Conservation (phyloP, 2,329 filamentous ascomycete species). For the Phoma sp. region DNA sequence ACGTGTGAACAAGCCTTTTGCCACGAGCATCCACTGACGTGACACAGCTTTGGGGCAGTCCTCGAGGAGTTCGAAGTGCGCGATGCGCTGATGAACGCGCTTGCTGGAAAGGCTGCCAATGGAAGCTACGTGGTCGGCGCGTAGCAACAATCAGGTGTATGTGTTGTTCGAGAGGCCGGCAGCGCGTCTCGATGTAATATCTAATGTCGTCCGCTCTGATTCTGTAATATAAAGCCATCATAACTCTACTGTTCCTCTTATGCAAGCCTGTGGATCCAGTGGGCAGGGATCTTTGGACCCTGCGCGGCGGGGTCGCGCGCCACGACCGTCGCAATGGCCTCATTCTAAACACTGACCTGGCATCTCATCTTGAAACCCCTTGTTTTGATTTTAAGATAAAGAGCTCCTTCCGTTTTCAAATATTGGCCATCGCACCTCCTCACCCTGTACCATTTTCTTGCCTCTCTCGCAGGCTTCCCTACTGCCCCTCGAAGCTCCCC, state of each 20-base stretch:
- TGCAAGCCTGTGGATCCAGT: constrained; percentile 10
- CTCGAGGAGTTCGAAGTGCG: constrained; percentile 76
- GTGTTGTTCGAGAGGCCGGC: not conserved
- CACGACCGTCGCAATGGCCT: constrained; percentile 20
- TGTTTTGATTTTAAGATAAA: not conserved
- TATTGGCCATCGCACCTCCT: not conserved
- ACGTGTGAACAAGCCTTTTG: constrained; percentile 50
- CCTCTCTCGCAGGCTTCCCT: not conserved
- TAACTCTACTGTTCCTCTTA: constrained; percentile 19
- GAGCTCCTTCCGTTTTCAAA: not conserved
- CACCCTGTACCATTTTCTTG: not conserved
- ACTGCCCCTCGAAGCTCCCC: constrained; percentile 7
- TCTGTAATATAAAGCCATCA: constrained; percentile 14
- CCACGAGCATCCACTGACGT: constrained; percentile 12
- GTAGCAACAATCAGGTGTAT: not conserved
- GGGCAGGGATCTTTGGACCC: constrained; percentile 9
- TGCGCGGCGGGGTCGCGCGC: constrained; percentile 16
- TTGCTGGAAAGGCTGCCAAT: constrained; percentile 62
- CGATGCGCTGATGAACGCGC: constrained; percentile 77
- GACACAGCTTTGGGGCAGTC: constrained; percentile 69
- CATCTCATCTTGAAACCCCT: constrained; percentile 16
- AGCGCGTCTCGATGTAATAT: constrained; percentile 24
- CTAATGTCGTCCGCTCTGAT: constrained; percentile 29
- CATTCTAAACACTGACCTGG: constrained; percentile 16
- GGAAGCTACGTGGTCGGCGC: constrained; percentile 2